Percentiles rank a stretch among this genome's conserved stretches.
Conservation (phyloP, 2,329 filamentous ascomycete genomes). For the Ilyonectria destructans region DNA sequence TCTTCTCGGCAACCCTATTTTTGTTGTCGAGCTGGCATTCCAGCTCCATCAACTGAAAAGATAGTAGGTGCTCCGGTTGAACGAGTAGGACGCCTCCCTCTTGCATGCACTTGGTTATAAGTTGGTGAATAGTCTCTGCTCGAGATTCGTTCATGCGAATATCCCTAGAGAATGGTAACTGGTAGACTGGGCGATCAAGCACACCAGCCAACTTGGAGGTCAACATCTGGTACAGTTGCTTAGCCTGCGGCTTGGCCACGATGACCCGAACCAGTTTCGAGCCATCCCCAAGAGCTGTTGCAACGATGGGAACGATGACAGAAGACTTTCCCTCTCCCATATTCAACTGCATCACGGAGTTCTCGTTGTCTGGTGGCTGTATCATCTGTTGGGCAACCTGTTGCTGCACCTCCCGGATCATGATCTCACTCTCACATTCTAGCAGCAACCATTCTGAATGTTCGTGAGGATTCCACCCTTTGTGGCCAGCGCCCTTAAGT, state of each 20-base stretch:
- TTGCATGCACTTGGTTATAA: slow-evolving; percentile 64
- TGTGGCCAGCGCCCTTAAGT: slow-evolving; percentile 67
- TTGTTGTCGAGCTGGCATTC: slow-evolving; percentile 61
- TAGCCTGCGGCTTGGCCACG: slow-evolving; percentile 73
- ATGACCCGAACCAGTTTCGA: slow-evolving; percentile 70
- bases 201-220: slow-evolving; percentile 66
- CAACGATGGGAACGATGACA: slow-evolving; percentile 78
- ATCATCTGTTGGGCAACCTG: slow-evolving; percentile 73
- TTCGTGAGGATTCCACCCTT: slow-evolving; percentile 67
- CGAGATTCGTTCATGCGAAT: slow-evolving; percentile 54
- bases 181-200: slow-evolving; percentile 67
- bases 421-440: slow-evolving; percentile 75
- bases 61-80: slow-evolving; percentile 77
- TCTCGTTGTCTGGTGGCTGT: slow-evolving; percentile 55
- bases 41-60: slow-evolving; percentile 74
- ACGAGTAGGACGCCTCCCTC: slow-evolving; percentile 71
- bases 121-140: slow-evolving; percentile 54
- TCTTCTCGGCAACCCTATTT: slow-evolving; percentile 44
- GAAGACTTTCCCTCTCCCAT: slow-evolving; percentile 83
- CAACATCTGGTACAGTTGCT: slow-evolving; percentile 68
- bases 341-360: slow-evolving; percentile 76
- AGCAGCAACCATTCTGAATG: slow-evolving; percentile 75
- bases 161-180: slow-evolving; percentile 73
- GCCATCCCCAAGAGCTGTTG: slow-evolving; percentile 67
- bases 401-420: slow-evolving; percentile 74